Evolutionary conservation across 1,139 yeast genomes (phyloP).

Genomic region (Starmera stellimalicola): DNA sequence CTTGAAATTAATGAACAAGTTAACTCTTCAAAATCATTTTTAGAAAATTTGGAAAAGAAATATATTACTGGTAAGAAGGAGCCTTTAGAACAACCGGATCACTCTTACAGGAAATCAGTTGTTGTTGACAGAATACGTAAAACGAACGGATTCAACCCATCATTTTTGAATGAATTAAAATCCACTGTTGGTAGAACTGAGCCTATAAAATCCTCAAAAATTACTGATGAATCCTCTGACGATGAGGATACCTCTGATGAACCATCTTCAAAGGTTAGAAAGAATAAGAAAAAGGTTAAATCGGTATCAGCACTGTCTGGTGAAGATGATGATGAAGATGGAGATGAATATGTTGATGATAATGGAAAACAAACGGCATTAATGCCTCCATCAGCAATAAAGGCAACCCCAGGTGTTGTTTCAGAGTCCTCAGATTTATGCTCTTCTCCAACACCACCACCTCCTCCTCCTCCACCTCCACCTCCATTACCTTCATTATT

Average conservation of each 20-base stretch:
- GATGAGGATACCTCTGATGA: neutral
- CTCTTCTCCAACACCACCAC: slow-evolving; percentile 12
- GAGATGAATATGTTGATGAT: neutral
- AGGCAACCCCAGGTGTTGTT: slow-evolving; percentile 12
- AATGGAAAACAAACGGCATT: slow-evolving; percentile 6
- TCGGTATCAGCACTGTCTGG: neutral
- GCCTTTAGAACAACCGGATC: slow-evolving; percentile 14
- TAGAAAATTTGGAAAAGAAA: slow-evolving; percentile 35
- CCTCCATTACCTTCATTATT: slow-evolving; percentile 13
- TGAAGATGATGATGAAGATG: neutral
- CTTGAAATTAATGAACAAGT: slow-evolving; percentile 8
- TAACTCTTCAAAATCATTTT: slow-evolving; percentile 17
- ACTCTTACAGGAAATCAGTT: slow-evolving; percentile 15
- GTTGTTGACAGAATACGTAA: slow-evolving; percentile 21
- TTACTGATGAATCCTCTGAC: neutral
- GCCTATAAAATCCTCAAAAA: slow-evolving; percentile 8
- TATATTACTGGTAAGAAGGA: slow-evolving; percentile 38
- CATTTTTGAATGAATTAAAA: slow-evolving; percentile 48
- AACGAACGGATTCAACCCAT: slow-evolving; percentile 36
- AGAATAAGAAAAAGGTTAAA: neutral
- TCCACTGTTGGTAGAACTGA: slow-evolving; percentile 33
- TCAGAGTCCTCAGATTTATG: neutral
- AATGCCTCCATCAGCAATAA: slow-evolving; percentile 13
- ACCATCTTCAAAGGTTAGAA: neutral
- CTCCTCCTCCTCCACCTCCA: slow-evolving; percentile 23